phyloP scores from a whole-genome alignment of 305 asterid species.

The Petunia hybrid region DNA sequence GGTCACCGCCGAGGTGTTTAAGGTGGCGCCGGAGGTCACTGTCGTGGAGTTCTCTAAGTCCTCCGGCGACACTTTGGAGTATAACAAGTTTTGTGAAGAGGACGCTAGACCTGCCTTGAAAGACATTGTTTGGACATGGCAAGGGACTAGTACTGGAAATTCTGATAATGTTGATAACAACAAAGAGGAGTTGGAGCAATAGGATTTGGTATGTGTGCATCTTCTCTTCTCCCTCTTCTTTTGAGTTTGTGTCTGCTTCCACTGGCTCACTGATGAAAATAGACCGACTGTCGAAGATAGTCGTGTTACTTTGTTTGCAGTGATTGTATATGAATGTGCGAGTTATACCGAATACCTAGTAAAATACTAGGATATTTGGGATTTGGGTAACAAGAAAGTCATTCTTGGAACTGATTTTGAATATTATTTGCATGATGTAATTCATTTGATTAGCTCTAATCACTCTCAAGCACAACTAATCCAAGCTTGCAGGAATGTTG shows the following conservation, averaged over 20 bases:
- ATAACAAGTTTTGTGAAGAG: constrained; percentile 58
- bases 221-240: not conserved
- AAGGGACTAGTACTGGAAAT: constrained; percentile 37
- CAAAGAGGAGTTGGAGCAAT: constrained; percentile 17
- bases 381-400: not conserved
- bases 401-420: not conserved
- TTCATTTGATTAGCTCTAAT: not conserved
- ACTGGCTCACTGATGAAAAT: not conserved
- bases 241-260: not conserved
- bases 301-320: not conserved
- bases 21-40: constrained; percentile 63
- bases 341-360: too few species aligned
- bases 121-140: constrained; percentile 75
- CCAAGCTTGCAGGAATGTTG: not conserved
- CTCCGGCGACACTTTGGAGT: constrained; percentile 70
- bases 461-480: not conserved
- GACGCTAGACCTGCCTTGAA: constrained; percentile 60
- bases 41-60: constrained; percentile 68
- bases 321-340: constrained; percentile 3
- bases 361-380: not conserved
- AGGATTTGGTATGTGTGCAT: constrained; percentile 1
- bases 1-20: constrained; percentile 56
- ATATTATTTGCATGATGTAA: not conserved
- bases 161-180: not conserved
- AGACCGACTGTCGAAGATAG: not conserved